Evolutionary conservation across 352 stramenopile species (phyloP).

Genomic region (Thraustochytrium sp.): DNA sequence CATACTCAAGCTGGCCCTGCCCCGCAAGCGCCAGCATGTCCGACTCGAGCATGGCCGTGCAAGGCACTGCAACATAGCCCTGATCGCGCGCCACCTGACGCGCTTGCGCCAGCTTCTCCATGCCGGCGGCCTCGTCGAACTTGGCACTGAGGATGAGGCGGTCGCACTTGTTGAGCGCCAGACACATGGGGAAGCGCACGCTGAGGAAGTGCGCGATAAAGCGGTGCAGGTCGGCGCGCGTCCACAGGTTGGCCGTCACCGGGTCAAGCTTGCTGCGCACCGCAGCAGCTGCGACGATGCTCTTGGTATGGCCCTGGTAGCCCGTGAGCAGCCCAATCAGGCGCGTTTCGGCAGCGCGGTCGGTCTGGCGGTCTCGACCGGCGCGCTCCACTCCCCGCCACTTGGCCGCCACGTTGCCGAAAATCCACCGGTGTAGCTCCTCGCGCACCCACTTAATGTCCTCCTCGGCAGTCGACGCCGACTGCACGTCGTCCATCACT

Average conservation of each 20-base stretch:
- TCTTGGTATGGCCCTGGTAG: slow-evolving; percentile 13
- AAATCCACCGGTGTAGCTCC: slow-evolving; percentile 48
- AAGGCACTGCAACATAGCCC: slow-evolving; percentile 32
- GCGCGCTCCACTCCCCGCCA: slow-evolving; percentile 16
- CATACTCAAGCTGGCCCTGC: background rate
- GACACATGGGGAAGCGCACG: slow-evolving; percentile 44
- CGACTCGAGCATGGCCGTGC: slow-evolving; percentile 25
- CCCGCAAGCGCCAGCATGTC: background rate
- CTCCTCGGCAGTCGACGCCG: background rate
- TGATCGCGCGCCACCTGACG: background rate
- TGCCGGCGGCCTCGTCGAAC: background rate
- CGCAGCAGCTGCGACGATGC: background rate
- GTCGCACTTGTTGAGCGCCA: slow-evolving; percentile 47
- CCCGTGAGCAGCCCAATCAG: slow-evolving; percentile 13
- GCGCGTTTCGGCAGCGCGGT: background rate
- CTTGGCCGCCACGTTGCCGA: slow-evolving; percentile 42
- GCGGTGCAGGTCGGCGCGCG: slow-evolving; percentile 21
- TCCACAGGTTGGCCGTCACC: background rate
- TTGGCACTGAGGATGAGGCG: background rate
- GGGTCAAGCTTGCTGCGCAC: slow-evolving; percentile 10
- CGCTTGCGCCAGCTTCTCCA: slow-evolving; percentile 7
- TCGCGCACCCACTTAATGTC: slow-evolving; percentile 47
- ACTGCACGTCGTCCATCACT: slow-evolving; percentile 34
- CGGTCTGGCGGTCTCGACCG: background rate
- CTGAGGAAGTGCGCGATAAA: slow-evolving; percentile 43